phyloP scores from a whole-genome alignment of 2,329 filamentous ascomycete genomes.

The Trichoderma hamatum region DNA sequence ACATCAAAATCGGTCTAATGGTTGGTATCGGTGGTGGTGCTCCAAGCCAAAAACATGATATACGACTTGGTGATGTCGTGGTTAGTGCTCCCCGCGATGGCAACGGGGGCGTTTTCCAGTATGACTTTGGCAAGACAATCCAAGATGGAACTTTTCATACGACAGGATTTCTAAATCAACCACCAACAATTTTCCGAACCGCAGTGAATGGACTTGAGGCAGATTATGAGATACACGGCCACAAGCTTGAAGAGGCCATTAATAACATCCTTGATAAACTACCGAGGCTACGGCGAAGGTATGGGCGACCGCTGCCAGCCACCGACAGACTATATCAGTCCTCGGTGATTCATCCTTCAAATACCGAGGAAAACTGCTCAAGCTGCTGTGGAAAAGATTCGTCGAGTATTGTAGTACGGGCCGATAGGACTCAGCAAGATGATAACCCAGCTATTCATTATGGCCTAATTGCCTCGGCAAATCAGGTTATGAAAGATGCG shows the following conservation, averaged over 20 bases:
- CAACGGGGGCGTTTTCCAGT: constrained; percentile 33
- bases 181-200: constrained; percentile 27
- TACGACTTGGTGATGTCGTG: constrained; percentile 39
- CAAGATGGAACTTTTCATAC: constrained; percentile 29
- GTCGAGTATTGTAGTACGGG: constrained; percentile 1
- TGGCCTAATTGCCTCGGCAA: constrained; percentile 27
- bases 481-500: constrained; percentile 31
- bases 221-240: constrained; percentile 25
- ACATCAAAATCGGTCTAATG: constrained; percentile 35
- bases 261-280: constrained; percentile 1
- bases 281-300: constrained; percentile 26
- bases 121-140: constrained; percentile 34
- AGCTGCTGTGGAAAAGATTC: background rate
- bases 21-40: constrained; percentile 38
- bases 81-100: constrained; percentile 28
- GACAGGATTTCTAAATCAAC: constrained; percentile 30
- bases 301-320: constrained; percentile 19
- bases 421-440: constrained; percentile 13
- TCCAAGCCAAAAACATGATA: constrained; percentile 40
- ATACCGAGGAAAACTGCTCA: constrained; percentile 14
- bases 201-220: constrained; percentile 27
- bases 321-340: constrained; percentile 27
- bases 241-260: constrained; percentile 28
- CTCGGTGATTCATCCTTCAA: constrained; percentile 13
- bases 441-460: constrained; percentile 19